Conservation (phyloP, 1,284 basidiomycete species). For the Pseudozyma tsukubaensis region DNA sequence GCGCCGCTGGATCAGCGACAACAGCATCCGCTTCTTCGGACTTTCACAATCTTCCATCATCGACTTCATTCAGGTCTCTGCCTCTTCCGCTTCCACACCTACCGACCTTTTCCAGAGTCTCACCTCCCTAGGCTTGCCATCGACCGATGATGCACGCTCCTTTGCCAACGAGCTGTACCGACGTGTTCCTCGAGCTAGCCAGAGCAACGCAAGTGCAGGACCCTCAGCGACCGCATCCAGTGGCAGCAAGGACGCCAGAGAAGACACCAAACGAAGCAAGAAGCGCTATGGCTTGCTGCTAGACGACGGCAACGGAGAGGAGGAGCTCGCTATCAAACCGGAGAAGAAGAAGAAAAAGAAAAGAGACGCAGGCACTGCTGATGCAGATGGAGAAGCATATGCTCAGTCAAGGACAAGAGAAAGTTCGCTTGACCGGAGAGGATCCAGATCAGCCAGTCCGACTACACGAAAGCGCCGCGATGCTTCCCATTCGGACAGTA, state of each 20-base stretch:
- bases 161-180: slow-evolving; percentile 83
- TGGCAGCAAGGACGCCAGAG: neutral
- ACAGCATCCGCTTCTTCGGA: slow-evolving; percentile 61
- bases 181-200: slow-evolving; percentile 75
- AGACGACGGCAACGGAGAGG: slow-evolving; percentile 52
- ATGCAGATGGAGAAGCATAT: slow-evolving; percentile 54
- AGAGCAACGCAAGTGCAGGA: slow-evolving; percentile 76
- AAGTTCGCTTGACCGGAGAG: neutral
- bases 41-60: slow-evolving; percentile 60
- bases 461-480: slow-evolving; percentile 1
- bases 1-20: slow-evolving; percentile 63
- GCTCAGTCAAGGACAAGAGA: neutral
- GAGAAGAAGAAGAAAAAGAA: slow-evolving; percentile 72
- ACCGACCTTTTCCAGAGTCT: slow-evolving; percentile 82
- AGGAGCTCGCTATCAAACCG: slow-evolving; percentile 58
- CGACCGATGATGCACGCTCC: slow-evolving; percentile 79
- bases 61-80: slow-evolving; percentile 69
- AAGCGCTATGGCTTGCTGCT: slow-evolving; percentile 60
- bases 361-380: slow-evolving; percentile 81
- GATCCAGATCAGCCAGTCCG: slow-evolving; percentile 11
- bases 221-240: neutral
- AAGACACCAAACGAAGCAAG: slow-evolving; percentile 20
- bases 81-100: slow-evolving; percentile 82
- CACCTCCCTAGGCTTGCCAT: slow-evolving; percentile 81
- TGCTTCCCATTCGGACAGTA: slow-evolving; percentile 19